A percentile compares a stretch with the other conserved stretches of the same genome.
Conservation (phyloP, 2,329 filamentous ascomycete genomes). For the Fusarium goolgardi region DNA sequence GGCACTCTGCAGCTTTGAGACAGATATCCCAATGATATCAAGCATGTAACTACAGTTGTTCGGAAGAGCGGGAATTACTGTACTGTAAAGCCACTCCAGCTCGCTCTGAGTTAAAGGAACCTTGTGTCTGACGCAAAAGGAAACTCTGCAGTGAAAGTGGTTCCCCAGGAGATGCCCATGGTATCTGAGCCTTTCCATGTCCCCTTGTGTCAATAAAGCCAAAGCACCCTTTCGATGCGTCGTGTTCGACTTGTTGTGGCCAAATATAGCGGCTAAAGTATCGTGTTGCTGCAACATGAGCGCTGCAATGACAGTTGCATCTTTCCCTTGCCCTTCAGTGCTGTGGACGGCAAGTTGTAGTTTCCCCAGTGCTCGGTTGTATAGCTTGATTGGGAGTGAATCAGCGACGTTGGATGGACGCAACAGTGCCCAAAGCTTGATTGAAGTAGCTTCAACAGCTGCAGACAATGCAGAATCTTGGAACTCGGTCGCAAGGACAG, state of each 20-base stretch:
- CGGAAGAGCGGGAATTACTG: conserved; percentile 12
- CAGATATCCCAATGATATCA: conserved; percentile 17
- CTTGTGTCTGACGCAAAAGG: neutral
- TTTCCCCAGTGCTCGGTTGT: conserved; percentile 3
- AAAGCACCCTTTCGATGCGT: conserved; percentile 28
- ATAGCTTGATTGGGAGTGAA: neutral
- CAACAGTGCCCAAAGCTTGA: conserved; percentile 22
- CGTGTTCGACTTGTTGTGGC: neutral
- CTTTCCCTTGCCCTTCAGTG: neutral
- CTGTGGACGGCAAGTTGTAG: conserved; percentile 7
- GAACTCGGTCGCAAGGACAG: neutral
- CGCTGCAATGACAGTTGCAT: conserved; percentile 23
- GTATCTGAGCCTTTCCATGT: neutral
- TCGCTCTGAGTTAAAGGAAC: neutral
- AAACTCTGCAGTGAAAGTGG: conserved; percentile 28
- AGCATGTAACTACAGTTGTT: conserved; percentile 27
- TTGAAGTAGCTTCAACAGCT: conserved; percentile 11
- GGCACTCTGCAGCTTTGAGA: neutral
- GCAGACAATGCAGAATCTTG: conserved; percentile 12
- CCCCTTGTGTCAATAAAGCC: conserved; percentile 1
- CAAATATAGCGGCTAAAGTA: conserved; percentile 18
- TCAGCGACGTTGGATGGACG: neutral
- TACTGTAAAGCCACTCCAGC: neutral
- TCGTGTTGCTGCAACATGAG: conserved; percentile 32
- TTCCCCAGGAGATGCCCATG: conserved; percentile 20